Base-by-base conservation (phyloP, 2,329 filamentous ascomycete species). In the Pyricularia sp. region DNA sequence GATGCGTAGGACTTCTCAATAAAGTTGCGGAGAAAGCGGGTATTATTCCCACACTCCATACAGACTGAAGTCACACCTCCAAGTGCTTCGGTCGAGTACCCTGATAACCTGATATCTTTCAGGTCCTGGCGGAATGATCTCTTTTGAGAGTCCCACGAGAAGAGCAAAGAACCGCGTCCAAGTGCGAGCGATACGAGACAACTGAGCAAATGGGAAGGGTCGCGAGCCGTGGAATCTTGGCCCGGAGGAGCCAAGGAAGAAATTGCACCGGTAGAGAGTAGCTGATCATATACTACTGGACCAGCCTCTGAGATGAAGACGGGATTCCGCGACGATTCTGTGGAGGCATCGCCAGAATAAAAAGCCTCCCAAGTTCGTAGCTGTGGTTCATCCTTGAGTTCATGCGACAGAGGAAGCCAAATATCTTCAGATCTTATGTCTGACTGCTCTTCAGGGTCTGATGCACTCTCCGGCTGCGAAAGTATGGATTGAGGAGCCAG, bases 361-460 rank as follows among this genome's bases (percentile, higher is more conserved):
- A 94, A 94, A 1, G 78, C 79, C 72, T 93, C 88, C 92, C 92
- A 95, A 0, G 89, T 90, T 70, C 84, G 85, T 73, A 88, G 87
- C 58, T 79, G 76, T 20, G 59, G 25, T 28, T 30, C 28, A 28
- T 63, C 30, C 5, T n/a, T 10, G 10, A 7, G 11, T 23, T 55
- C 65, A 66, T 55, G 20, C 9, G 81, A 78, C 1, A 78, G 74
- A 0, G 78, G 73, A 50, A 83, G 76, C 87, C 88, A 90, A 1
- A 84, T 71, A 58, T 86, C 81, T n/a, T 73, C 73, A 65, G 36
- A 36, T 20, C 28, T 23, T 33, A 69, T 69, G 0, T 63, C 69
- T 17, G 23, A 30, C 1, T 64, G 58, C 31, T 64, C 59, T 70
- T 63, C 25, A 20, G 26, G 59, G 26, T 66, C 65, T 23, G 33